Evolutionary conservation across 1,284 basidiomycete species (phyloP).

Genomic region (Pyrrhoderma noxium): DNA sequence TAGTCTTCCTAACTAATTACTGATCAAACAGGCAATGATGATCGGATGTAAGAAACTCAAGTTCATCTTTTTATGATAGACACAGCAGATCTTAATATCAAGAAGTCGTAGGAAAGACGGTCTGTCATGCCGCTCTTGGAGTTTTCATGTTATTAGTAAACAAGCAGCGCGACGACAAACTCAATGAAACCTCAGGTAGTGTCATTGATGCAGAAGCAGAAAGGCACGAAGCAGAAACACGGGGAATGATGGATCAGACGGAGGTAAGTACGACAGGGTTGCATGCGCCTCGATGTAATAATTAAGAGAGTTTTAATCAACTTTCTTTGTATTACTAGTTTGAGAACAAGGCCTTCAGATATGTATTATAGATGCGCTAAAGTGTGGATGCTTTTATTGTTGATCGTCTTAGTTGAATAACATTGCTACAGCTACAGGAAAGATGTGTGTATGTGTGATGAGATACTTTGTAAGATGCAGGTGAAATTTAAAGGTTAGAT

Average conservation of each 20-base stretch:
- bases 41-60: conserved; percentile 10
- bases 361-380: conserved; percentile 8
- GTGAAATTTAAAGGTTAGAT: conserved; percentile 14
- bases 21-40: conserved; percentile 11
- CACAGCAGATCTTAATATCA: not conserved
- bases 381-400: not conserved
- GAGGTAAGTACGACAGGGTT: not conserved
- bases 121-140: conserved; percentile 14
- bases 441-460: too few species aligned
- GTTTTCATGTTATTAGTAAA: conserved; percentile 12
- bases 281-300: not conserved
- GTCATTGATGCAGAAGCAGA: conserved; percentile 7
- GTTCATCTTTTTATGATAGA: not conserved
- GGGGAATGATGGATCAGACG: conserved; percentile 16
- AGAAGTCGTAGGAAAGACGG: conserved; percentile 11
- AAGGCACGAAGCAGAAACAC: conserved; percentile 8
- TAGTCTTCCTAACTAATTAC: not conserved
- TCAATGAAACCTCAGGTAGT: not conserved
- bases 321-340: not conserved
- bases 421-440: too few species aligned
- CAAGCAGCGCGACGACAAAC: not conserved
- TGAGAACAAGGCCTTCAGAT: conserved; percentile 16
- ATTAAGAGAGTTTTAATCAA: not conserved
- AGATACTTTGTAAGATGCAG: not conserved
- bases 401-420: too few species aligned